phyloP scores from a whole-genome alignment of 176 grass and related monocot species.

The Musa troglodytarum region DNA sequence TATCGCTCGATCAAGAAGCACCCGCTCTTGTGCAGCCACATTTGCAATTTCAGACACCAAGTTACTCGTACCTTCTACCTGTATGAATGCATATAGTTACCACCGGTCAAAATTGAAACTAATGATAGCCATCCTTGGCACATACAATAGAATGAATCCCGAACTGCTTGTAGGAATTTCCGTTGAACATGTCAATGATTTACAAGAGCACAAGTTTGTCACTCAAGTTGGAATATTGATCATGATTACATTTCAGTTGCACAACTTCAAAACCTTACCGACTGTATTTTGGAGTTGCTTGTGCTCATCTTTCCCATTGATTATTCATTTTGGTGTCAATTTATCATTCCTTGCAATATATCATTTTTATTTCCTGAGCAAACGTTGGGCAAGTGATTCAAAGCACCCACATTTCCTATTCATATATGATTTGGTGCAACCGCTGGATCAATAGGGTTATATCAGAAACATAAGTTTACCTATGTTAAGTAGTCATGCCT shows the following conservation, averaged over 20 bases:
- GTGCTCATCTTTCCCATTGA: background rate
- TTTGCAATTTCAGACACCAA: constrained; percentile 57
- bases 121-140: too few relatives aligned
- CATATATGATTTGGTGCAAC: too few relatives aligned
- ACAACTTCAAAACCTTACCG: background rate
- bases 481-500: too few relatives aligned
- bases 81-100: background rate
- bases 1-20: constrained; percentile 64
- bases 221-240: background rate
- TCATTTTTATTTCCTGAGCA: too few relatives aligned
- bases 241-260: background rate
- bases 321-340: too few relatives aligned
- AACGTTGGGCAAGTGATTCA: too few relatives aligned
- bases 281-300: background rate
- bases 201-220: background rate
- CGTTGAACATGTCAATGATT: background rate
- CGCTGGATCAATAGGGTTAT: too few relatives aligned
- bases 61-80: constrained; percentile 65
- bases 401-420: too few relatives aligned
- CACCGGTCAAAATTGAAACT: background rate
- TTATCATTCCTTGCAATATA: too few relatives aligned
- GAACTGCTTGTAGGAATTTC: background rate
- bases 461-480: too few relatives aligned
- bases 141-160: background rate
- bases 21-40: constrained; percentile 61